Conservation (phyloP, 441 rosid species). For the Breynia disticha region DNA sequence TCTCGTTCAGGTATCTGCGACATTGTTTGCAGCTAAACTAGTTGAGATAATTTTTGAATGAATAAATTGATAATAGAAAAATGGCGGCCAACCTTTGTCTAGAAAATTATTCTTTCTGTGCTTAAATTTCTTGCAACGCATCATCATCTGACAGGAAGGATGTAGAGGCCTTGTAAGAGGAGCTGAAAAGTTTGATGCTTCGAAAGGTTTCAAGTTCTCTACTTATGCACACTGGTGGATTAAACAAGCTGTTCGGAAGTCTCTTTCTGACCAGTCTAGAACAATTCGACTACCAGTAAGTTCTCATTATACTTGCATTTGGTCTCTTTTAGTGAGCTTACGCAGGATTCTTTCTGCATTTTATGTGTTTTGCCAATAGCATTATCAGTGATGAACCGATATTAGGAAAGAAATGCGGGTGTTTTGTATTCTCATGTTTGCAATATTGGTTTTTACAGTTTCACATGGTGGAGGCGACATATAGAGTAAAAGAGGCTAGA, state of each 20-base stretch:
- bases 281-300: slow-evolving; percentile 83
- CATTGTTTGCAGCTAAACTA: slow-evolving; percentile 8
- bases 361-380: background rate
- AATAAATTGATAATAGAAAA: background rate
- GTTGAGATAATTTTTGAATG: background rate
- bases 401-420: background rate
- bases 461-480: slow-evolving; percentile 87
- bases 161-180: slow-evolving; percentile 87
- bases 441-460: slow-evolving; percentile 34
- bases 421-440: background rate
- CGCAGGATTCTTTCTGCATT: background rate
- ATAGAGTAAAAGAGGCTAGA: slow-evolving; percentile 79
- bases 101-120: slow-evolving; percentile 1
- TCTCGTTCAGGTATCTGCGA: slow-evolving; percentile 72
- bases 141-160: slow-evolving; percentile 54
- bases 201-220: slow-evolving; percentile 91
- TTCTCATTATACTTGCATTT: slow-evolving; percentile 9
- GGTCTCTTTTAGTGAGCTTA: slow-evolving; percentile 3
- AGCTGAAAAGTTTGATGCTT: slow-evolving; percentile 85
- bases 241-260: slow-evolving; percentile 77
- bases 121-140: slow-evolving; percentile 12
- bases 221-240: slow-evolving; percentile 99
- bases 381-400: background rate
- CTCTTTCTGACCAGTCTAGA: slow-evolving; percentile 79
- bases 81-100: background rate